Percentiles rank a stretch among this genome's conserved stretches.
Evolutionary conservation across 371 early-diverging fungal genomes (phyloP).

Genomic region (Coemansia sp.): DNA sequence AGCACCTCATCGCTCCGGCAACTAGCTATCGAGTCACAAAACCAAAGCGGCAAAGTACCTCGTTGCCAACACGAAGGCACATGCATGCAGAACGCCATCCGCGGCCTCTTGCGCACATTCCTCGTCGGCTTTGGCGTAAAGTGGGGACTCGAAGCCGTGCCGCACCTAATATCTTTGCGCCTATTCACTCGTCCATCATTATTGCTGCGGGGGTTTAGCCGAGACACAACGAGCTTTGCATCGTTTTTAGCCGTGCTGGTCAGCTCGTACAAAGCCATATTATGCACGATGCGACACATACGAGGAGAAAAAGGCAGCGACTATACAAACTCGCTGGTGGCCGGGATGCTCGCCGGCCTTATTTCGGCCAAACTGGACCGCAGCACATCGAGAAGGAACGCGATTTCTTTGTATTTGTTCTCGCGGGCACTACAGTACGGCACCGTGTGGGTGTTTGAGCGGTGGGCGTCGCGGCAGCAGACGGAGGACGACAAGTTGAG

Average conservation of each 20-base stretch:
- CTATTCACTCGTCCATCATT: conserved; percentile 63
- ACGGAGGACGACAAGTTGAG: conserved; percentile 20
- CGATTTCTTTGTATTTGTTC: conserved; percentile 75
- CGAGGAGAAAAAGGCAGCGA: conserved; percentile 58
- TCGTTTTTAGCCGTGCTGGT: conserved; percentile 78
- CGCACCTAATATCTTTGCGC: conserved; percentile 65
- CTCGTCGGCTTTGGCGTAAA: conserved; percentile 70
- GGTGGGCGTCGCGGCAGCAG: conserved; percentile 52
- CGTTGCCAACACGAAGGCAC: conserved; percentile 74
- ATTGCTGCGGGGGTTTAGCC: conserved; percentile 61
- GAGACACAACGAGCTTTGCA: conserved; percentile 79
- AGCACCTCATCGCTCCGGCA: conserved; percentile 52
- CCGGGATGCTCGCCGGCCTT: conserved; percentile 73
- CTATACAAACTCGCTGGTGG: conserved; percentile 70
- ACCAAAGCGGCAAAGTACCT: neutral
- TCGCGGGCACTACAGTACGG: conserved; percentile 77
- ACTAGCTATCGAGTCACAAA: conserved; percentile 47
- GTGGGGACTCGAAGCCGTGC: conserved; percentile 70
- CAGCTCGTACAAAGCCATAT: conserved; percentile 73
- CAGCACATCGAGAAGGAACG: conserved; percentile 67
- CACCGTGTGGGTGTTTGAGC: conserved; percentile 66
- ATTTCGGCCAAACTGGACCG: conserved; percentile 68
- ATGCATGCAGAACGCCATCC: conserved; percentile 70
- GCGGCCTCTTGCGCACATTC: conserved; percentile 76
- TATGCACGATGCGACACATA: conserved; percentile 68